Evolutionary conservation across 306 rosid species (phyloP).

Genomic region (Vachellia collinsii): DNA sequence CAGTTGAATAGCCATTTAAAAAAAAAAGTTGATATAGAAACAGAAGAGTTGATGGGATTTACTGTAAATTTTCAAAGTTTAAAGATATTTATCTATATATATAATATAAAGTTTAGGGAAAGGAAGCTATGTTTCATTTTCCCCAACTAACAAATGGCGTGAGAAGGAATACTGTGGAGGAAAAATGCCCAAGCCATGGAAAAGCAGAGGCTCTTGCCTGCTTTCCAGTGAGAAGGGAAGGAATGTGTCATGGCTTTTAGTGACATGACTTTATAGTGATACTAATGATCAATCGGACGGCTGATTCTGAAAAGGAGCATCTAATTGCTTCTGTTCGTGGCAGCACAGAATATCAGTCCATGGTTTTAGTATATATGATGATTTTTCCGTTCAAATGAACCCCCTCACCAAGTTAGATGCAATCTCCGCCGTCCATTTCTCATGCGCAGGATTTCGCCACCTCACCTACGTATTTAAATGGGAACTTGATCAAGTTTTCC

Average conservation of each 20-base stretch:
- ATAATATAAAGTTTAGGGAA: no score
- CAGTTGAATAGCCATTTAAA: no score
- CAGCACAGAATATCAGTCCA: not conserved
- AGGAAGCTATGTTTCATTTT: not conserved
- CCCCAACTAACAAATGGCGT: not conserved
- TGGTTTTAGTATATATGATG: no score
- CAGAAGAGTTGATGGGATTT: no score
- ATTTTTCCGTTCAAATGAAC: not conserved
- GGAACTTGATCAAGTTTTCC: not conserved
- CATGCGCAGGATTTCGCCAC: not conserved
- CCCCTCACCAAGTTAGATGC: not conserved
- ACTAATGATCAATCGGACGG: not conserved
- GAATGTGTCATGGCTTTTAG: not conserved
- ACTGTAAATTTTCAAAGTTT: no score
- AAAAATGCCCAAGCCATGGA: not conserved
- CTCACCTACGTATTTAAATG: not conserved
- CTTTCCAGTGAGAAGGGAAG: not conserved
- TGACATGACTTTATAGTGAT: not conserved
- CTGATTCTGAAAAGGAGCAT: not conserved
- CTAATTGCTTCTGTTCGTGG: not conserved
- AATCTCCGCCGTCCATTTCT: not conserved
- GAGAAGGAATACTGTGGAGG: not conserved
- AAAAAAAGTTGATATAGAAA: no score
- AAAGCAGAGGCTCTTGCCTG: not conserved
- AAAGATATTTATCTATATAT: no score